A percentile compares a stretch with the other conserved stretches of the same genome.
These are phyloP conservation scores for Phyllosticta citriasiana DNA, from an alignment of 2,329 filamentous ascomycete genomes.

Conservation along the genomic window DNA sequence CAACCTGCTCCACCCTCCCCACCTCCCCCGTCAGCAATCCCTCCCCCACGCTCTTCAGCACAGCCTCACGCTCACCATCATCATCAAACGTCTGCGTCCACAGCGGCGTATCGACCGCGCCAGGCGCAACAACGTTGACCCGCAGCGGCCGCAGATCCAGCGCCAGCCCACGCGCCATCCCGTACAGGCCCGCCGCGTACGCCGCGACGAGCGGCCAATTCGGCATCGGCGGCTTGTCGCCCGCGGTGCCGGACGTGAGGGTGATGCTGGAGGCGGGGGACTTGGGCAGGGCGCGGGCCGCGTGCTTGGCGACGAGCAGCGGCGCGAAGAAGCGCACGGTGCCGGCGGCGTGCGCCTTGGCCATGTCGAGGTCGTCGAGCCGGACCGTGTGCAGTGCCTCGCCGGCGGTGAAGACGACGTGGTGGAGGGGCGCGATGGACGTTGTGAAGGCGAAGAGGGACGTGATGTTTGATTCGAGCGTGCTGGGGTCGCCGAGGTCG, in stretches of 20 bases:
- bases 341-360: constrained; percentile 32
- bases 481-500: constrained; percentile 37
- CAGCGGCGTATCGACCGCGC: constrained; percentile 37
- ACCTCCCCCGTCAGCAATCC: constrained; percentile 20
- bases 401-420: constrained; percentile 49
- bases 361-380: constrained; percentile 33
- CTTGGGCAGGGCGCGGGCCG: constrained; percentile 34
- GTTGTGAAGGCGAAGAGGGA: constrained; percentile 29
- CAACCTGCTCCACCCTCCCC: constrained; percentile 23
- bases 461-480: constrained; percentile 39
- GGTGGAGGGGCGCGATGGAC: constrained; percentile 34
- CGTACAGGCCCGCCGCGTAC: constrained; percentile 42
- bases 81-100: constrained; percentile 25
- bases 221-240: constrained; percentile 41
- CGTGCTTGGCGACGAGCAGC: constrained; percentile 44
- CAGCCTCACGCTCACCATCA: constrained; percentile 17
- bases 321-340: constrained; percentile 43
- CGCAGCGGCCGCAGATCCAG: constrained; percentile 53
- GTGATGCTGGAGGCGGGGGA: constrained; percentile 40
- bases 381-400: constrained; percentile 33
- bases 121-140: constrained; percentile 53
- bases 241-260: constrained; percentile 43
- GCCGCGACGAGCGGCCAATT: constrained; percentile 42
- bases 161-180: constrained; percentile 47
- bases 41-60: constrained; percentile 16